These are phyloP conservation scores for Phytophthora meadii DNA, from an alignment of 352 stramenopile genomes.

Conservation along the genomic window DNA sequence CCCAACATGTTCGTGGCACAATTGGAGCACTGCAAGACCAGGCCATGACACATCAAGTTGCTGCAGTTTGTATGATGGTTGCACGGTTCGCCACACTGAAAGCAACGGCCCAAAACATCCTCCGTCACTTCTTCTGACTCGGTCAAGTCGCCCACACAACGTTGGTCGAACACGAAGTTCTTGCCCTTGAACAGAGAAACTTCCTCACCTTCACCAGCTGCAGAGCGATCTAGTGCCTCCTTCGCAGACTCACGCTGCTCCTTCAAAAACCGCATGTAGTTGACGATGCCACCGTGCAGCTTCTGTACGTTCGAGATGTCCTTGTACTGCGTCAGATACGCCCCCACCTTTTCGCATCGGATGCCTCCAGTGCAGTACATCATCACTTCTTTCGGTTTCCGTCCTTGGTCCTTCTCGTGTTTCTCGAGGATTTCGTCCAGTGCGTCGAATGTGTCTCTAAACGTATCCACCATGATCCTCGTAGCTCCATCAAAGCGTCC, in stretches of 20 bases:
- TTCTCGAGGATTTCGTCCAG: constrained; percentile 52
- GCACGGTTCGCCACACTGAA: constrained; percentile 64
- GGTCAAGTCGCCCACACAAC: constrained; percentile 51
- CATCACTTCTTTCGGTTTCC: constrained; percentile 53
- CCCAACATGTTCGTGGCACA: constrained; percentile 46
- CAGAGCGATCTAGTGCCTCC: constrained; percentile 5
- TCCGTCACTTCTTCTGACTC: constrained; percentile 58
- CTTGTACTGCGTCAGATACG: constrained; percentile 68
- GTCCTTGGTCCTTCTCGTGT: constrained; percentile 38
- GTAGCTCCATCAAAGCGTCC: constrained; percentile 59
- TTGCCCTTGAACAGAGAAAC: constrained; percentile 55
- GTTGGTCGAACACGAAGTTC: constrained; percentile 86
- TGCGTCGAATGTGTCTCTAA: constrained; percentile 61
- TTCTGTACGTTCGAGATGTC: constrained; percentile 62
- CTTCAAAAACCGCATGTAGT: constrained; percentile 64
- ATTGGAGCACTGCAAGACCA: constrained; percentile 65
- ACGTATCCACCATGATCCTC: constrained; percentile 71
- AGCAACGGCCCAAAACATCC: constrained; percentile 71
- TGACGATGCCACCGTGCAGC: constrained; percentile 65
- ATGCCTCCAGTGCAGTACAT: constrained; percentile 77
- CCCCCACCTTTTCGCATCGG: constrained; percentile 71
- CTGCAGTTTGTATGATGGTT: constrained; percentile 58
- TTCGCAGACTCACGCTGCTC: constrained; percentile 31
- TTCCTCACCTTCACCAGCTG: constrained; percentile 9
- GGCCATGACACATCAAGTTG: constrained; percentile 65